Evolutionary conservation across 1,139 yeast genomes (phyloP), one percentile per base, ranked within the genome.

Genomic region (Saccharomyces hybrid): DNA sequence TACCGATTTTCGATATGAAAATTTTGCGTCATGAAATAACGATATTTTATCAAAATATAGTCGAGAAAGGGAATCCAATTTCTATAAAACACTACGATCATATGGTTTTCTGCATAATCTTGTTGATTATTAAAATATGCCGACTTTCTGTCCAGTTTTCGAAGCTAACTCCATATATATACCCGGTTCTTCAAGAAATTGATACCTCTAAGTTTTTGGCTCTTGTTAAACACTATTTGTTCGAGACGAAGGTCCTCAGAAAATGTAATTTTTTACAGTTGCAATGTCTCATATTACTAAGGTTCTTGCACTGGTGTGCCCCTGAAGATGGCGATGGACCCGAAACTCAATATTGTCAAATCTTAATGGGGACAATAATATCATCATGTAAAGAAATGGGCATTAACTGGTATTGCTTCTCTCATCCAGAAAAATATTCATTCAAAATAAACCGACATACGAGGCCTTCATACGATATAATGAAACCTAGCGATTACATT

Each of bases 311-410:
- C 49, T 68, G 70, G 70, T 63, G 68, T 55, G 64, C 67, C 2
- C 70, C 70, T 3, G 69, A 67, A 47, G 69, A 66, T 54, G 69
- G 69, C 8, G 70, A 68, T 55, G 71, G 71, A 1, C 58, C 62
- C 28, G 61, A 60, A 29, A 57, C 61, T 6, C 66, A 66, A 50
- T 67, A 67, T 47, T 62, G 62, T 46, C 65, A 60, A 38, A 62
- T 67, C 5, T 53, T 68, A 3, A 60, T 64, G 60, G 69, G 70
- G 6, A 59, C 62, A 16, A 66, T 67, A 8, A 60, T 66, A 14
- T 58, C 68, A 3, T 60, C 64, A 41, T 65, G 68, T 42, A 62
- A 60, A 54, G 67, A 66, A 46, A 53, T 66, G 47, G 71, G 71
- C 6, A 56, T 63, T 3, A 59, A 58, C 14, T 68, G 71, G 71